phyloP scores from a whole-genome alignment of 176 grass and related monocot species.

The Rhynchospora breviuscula region DNA sequence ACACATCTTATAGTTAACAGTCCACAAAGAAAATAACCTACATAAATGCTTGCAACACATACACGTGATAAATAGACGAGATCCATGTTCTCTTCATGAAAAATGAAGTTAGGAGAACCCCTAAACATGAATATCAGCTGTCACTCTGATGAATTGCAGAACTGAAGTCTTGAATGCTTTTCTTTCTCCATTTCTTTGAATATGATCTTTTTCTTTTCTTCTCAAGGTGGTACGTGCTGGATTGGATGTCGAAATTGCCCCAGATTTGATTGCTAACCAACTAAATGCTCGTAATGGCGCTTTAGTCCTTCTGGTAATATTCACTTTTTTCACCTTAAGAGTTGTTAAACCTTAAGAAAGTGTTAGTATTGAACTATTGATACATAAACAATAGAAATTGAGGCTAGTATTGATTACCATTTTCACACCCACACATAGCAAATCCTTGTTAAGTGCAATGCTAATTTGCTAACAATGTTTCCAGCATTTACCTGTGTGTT shows the following conservation, averaged over 20 bases:
- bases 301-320: slow-evolving; percentile 66
- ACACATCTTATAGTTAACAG: not conserved
- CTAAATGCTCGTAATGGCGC: slow-evolving; percentile 82
- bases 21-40: not conserved
- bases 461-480: not conserved
- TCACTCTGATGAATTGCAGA: not conserved
- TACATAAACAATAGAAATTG: not conserved
- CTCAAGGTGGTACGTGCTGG: slow-evolving; percentile 60
- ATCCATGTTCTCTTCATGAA: not conserved
- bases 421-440: not conserved
- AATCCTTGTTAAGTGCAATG: not conserved
- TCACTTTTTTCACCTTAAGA: not conserved
- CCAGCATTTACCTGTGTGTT: not conserved
- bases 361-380: not conserved
- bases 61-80: not conserved
- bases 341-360: not conserved
- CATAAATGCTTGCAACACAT: not conserved
- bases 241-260: slow-evolving; percentile 84
- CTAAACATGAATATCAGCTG: not conserved
- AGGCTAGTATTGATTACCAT: not conserved
- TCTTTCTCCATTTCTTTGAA: slow-evolving; percentile 6
- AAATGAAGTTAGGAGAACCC: not conserved
- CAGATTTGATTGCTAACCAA: slow-evolving; percentile 80
- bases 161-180: not conserved
- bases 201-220: slow-evolving; percentile 18